A percentile compares a stretch with the other conserved stretches of the same genome.
Evolutionary conservation across 257 asterid genomes (phyloP).

Genomic region (Salvia miltiorrhiza): DNA sequence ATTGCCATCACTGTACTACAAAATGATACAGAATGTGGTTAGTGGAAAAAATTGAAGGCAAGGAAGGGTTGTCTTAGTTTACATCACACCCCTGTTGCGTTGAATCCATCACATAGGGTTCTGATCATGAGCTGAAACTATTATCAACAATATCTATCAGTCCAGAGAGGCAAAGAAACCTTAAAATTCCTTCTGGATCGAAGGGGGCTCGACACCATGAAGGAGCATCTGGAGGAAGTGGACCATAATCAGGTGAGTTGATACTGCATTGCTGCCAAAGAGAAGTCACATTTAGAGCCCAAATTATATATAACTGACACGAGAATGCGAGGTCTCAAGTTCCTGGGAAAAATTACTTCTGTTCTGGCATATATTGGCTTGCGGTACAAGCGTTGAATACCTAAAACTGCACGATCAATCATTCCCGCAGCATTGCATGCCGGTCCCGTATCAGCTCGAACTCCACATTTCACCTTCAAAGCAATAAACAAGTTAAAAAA

Average conservation of each 20-base stretch:
- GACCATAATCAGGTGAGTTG: constrained; percentile 74
- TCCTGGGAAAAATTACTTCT: constrained; percentile 27
- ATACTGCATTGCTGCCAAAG: constrained; percentile 58
- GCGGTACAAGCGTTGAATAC: constrained; percentile 47
- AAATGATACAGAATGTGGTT: constrained; percentile 25
- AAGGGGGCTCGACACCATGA: constrained; percentile 79
- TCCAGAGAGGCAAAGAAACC: constrained; percentile 37
- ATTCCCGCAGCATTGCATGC: constrained; percentile 75
- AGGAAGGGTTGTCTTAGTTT: neutral
- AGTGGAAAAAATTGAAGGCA: neutral
- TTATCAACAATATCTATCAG: neutral
- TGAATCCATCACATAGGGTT: neutral
- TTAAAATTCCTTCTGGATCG: constrained; percentile 72
- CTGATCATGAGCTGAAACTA: neutral
- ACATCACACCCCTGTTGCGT: neutral
- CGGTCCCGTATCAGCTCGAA: constrained; percentile 65
- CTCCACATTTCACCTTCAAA: constrained; percentile 61
- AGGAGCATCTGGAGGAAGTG: constrained; percentile 66
- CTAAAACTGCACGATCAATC: constrained; percentile 66
- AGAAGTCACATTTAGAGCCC: constrained; percentile 21
- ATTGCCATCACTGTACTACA: constrained; percentile 68
- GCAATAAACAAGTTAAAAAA: constrained; percentile 10
- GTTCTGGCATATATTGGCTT: constrained; percentile 58
- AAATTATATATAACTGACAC: constrained; percentile 5
- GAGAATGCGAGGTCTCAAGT: neutral